Evolutionary conservation across 116 monocot genomes (phyloP).

Genomic region (Thalassia testudinum): DNA sequence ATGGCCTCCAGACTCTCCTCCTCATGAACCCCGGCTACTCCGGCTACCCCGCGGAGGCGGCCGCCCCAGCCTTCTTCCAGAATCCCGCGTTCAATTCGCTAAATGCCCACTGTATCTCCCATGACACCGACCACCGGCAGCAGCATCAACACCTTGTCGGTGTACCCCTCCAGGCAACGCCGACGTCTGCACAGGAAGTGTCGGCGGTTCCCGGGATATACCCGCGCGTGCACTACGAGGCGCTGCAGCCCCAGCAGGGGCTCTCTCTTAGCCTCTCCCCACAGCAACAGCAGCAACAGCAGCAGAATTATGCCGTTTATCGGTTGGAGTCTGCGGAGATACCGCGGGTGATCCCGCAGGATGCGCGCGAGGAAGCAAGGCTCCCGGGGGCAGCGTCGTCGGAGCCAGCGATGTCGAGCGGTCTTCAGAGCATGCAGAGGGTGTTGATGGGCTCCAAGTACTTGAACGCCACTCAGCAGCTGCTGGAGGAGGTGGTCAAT

Average conservation of each 20-base stretch:
- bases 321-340: conserved; percentile 4
- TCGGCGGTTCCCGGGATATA: background rate
- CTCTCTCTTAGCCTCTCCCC: conserved; percentile 63
- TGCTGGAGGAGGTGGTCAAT: conserved; percentile 75
- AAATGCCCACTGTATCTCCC: background rate
- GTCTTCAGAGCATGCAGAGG: background rate
- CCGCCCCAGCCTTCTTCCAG: conserved; percentile 50
- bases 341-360: background rate
- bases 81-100: background rate
- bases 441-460: conserved; percentile 50
- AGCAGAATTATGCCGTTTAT: conserved; percentile 6
- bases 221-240: conserved; percentile 2
- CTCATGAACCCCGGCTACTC: conserved; percentile 59
- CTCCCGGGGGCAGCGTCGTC: conserved; percentile 1
- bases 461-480: conserved; percentile 68
- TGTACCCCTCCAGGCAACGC: conserved; percentile 47
- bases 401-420: conserved; percentile 8
- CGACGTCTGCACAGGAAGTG: conserved; percentile 1
- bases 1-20: conserved; percentile 60
- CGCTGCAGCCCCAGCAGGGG: conserved; percentile 16
- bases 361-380: conserved; percentile 6
- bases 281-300: no score
- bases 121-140: background rate
- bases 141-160: conserved; percentile 42
- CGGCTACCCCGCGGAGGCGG: conserved; percentile 11